Conservation (phyloP, 306 rosid genomes). For the Malus domestica region ASM211411v1 NC_041790.1:3635001-3635500, state of each 20-base stretch:
- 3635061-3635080: conserved; percentile 25
- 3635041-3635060: conserved; percentile 26
- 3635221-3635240: conserved; percentile 69
- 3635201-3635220: conserved; percentile 37
- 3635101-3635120: conserved; percentile 63
- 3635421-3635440: neutral
- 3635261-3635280: conserved; percentile 53
- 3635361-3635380: neutral
- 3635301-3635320: neutral
- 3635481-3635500: fast-evolving
- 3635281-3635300: neutral
- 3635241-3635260: conserved; percentile 59
- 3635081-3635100: conserved; percentile 43
- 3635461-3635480: too few relatives aligned
- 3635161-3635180: conserved; percentile 47
- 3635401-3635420: neutral
- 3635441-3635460: neutral
- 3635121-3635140: conserved; percentile 58
- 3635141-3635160: conserved; percentile 22
- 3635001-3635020: conserved; percentile 63
- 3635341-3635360: neutral
- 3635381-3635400: neutral
- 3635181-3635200: conserved; percentile 43
- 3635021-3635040: conserved; percentile 66
- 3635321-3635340: neutral